A percentile compares a stretch with the other conserved stretches of the same genome.
Evolutionary conservation across 495 filamentous ascomycete species (phyloP).

Genomic region (Platismatia glauca): DNA sequence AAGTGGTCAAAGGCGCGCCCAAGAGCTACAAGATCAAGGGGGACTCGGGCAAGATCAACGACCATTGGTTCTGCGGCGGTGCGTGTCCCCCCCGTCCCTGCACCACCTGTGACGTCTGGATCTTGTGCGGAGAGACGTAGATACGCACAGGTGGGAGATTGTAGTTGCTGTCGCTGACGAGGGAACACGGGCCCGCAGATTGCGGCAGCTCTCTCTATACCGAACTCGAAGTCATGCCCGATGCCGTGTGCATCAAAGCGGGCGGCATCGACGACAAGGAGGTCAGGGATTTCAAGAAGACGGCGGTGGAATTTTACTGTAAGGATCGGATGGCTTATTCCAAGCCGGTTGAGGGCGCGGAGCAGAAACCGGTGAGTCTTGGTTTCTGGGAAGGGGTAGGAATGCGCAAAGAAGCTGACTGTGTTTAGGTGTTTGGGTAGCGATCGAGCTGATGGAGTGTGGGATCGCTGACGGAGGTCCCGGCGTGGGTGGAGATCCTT

Average conservation of each 20-base stretch:
- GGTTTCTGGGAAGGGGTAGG: conserved; percentile 1
- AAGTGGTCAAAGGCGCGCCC: conserved; percentile 35
- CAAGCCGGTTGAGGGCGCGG: conserved; percentile 32
- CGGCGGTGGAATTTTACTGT: conserved; percentile 40
- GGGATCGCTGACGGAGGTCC: neutral
- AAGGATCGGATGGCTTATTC: conserved; percentile 36
- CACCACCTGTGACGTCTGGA: no score
- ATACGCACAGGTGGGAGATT: no score
- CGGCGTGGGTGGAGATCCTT: no score
- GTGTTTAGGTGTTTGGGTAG: neutral
- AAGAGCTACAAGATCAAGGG: conserved; percentile 33
- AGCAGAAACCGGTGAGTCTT: conserved; percentile 33
- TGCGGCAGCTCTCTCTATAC: conserved; percentile 40
- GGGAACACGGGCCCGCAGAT: no score
- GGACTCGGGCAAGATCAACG: conserved; percentile 39
- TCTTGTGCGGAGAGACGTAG: no score
- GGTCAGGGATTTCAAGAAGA: conserved; percentile 20
- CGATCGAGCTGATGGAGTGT: neutral
- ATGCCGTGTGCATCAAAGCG: conserved; percentile 36
- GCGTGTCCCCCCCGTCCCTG: neutral
- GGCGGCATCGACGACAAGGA: conserved; percentile 35
- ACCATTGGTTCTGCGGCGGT: conserved; percentile 40
- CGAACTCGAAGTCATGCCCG: conserved; percentile 40
- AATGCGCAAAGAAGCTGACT: neutral
- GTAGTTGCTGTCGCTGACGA: no score